These are phyloP conservation scores for Malus asiatica DNA, from an alignment of 306 rosid species.

Conservation along the genomic window DNA sequence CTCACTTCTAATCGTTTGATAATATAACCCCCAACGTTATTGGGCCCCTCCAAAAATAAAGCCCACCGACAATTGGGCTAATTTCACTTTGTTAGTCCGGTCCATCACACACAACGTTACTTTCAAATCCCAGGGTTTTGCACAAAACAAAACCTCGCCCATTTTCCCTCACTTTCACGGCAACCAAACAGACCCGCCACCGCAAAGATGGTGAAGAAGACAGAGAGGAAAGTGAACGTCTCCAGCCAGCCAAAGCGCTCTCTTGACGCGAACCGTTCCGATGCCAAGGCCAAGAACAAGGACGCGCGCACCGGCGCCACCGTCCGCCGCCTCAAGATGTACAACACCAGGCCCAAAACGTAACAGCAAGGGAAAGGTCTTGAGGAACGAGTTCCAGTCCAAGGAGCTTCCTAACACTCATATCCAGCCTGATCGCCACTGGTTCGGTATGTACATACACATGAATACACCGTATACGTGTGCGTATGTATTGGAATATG, in stretches of 20 bases:
- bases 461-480: background rate
- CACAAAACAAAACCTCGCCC: background rate
- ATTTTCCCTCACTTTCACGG: background rate
- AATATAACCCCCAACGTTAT: too few relatives aligned
- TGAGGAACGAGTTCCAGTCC: conserved; percentile 53
- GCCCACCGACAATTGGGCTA: too few relatives aligned
- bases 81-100: too few relatives aligned
- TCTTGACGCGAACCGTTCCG: conserved; percentile 62
- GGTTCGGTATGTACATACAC: conserved; percentile 52
- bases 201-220: conserved; percentile 59
- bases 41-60: too few relatives aligned
- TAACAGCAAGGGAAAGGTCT: conserved; percentile 48
- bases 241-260: conserved; percentile 95
- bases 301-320: conserved; percentile 71
- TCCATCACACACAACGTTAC: background rate
- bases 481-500: background rate
- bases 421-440: conserved; percentile 88
- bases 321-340: conserved; percentile 88
- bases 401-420: conserved; percentile 68
- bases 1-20: too few relatives aligned
- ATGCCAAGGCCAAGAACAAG: conserved; percentile 15
- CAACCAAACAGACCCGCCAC: background rate
- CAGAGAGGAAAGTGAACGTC: conserved; percentile 48
- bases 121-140: background rate
- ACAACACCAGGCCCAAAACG: conserved; percentile 64